Evolutionary conservation across 306 rosid species (phyloP), one percentile per base, ranked within the genome.

Genomic region (Quercus glauca): DNA sequence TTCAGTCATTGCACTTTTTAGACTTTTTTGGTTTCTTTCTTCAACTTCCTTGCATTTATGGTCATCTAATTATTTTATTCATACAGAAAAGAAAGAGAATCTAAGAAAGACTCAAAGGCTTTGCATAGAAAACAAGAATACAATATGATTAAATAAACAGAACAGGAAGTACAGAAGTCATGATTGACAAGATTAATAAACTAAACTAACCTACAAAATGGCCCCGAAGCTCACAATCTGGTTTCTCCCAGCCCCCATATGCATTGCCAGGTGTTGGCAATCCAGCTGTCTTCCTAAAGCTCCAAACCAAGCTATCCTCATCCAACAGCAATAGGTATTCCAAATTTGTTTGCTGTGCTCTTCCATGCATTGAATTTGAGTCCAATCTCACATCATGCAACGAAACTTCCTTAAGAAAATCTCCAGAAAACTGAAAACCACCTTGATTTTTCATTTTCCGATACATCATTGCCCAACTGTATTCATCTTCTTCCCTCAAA

Each of bases 161-260:
- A 29, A 65, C 18, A 69, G 8, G 9, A 5, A 55, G 23, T 28
- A 13, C 15, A 73, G 21, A 9, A 64, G 0, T 29, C 7, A 49
- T 59, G 33, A 71, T 15, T 21, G 18, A 37, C 2, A 59, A 28
- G 37, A 80, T 74, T 2, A 23, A 81, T 52, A 63, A 82, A 55
- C 61, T 18, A 56, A 78, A 87, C 85, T 55, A 45, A 94, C 97
- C 99, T 68, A 94, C 97, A 82, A 91, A 94, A 85, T 94, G 97
- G 35, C 99, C 99, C 14, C 99, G 88, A 33, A 94, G 97, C 81
- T 94, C 99, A 37, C 4, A 0, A 6, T 1, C 0, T 1, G 93
- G 76, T 1, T 0, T 76, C 80, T 94, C 99, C 99, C 97, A 94
- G 1, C 92, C 97, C 5, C 64, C 75, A 70, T 91, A 91, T 25